Conservation (phyloP, 1,284 basidiomycete species). For the Earliella scabrosa region DNA sequence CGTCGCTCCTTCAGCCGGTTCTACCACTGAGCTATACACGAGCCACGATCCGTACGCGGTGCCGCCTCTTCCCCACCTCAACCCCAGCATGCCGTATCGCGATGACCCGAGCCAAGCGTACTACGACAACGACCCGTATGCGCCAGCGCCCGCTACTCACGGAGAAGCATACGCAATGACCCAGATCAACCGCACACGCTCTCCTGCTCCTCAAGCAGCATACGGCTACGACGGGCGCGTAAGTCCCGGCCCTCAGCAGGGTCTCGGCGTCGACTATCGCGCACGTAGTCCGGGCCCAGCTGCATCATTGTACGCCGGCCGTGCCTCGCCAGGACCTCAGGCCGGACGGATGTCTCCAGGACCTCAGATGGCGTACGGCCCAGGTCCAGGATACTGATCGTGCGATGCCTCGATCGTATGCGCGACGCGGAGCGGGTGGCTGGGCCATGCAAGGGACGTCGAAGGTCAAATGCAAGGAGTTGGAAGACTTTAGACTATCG, state of each 20-base stretch:
- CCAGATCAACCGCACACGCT: constrained; percentile 54
- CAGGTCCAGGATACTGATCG: constrained; percentile 20
- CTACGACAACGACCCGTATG: constrained; percentile 76
- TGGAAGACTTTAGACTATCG: constrained; percentile 8
- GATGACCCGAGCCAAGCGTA: constrained; percentile 68
- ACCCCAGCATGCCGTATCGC: constrained; percentile 71
- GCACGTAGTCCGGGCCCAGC: constrained; percentile 36
- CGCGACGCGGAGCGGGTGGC: constrained; percentile 19
- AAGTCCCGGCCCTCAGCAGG: constrained; percentile 35
- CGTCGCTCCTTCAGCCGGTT: constrained; percentile 49
- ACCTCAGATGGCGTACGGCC: constrained; percentile 30
- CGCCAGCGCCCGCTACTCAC: constrained; percentile 61
- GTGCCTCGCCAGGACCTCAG: constrained; percentile 53
- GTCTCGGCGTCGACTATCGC: constrained; percentile 17
- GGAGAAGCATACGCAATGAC: constrained; percentile 78
- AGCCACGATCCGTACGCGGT: constrained; percentile 75
- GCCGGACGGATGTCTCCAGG: constrained; percentile 34
- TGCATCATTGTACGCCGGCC: constrained; percentile 37
- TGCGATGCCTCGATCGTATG: background rate
- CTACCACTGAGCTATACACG: constrained; percentile 48
- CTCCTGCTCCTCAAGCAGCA: constrained; percentile 41
- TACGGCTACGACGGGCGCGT: constrained; percentile 35
- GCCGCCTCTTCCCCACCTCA: constrained; percentile 81
- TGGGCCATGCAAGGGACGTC: constrained; percentile 22
- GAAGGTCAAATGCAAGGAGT: background rate